Evolutionary conservation across 108 stramenopile genomes (phyloP), one percentile per base, ranked within the genome.

Genomic region (Nannochloropsis salina): DNA sequence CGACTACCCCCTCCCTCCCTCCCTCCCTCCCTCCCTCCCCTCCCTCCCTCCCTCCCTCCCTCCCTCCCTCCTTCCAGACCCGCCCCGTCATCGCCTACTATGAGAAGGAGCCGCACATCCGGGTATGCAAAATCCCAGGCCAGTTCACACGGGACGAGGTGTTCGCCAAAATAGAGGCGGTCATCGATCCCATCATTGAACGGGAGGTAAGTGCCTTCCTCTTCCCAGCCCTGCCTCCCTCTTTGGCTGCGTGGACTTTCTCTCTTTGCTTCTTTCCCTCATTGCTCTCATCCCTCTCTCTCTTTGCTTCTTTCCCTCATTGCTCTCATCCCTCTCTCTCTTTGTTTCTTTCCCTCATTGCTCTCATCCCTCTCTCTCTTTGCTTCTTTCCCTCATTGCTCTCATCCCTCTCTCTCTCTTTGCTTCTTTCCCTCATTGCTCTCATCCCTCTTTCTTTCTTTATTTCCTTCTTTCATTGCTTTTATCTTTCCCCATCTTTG

Each of bases 11-110:
- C n/a, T n/a, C n/a, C n/a, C n/a, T n/a, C n/a, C 61, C 81, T n/a
- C 80, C 81, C 85, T 12, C 82, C 82, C 22, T 20, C 85, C 43
- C 80, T 21, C 15, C 6, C 86, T 20, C 47, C 45, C 5, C 20
- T 43, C 80, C 6, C 80, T 2, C 85, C 51, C 40, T 6, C 85
- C 5, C 80, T 40, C 22, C 83, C 20, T 80, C 9, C 41, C 61
- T 45, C 45, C 80, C 43, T 21, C 85, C 21, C 0, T 42, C n/a
- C 80, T 40, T 8, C 47, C 86, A 43, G 8, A 11, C 80, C 6
- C 85, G 80, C 22, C 96, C 96, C 31, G 45, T 91, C 80, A 43
- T 92, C 81, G 80, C 85, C 44, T 44, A 86, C 40, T 90, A 83
- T 47, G 20, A 82, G 42, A 43, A 74, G 45, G 43, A 79, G 79